Percentiles rank a stretch among this genome's conserved stretches.
Evolutionary conservation across 345 rosid genomes (phyloP).

Genomic region (Boechera stricta): DNA sequence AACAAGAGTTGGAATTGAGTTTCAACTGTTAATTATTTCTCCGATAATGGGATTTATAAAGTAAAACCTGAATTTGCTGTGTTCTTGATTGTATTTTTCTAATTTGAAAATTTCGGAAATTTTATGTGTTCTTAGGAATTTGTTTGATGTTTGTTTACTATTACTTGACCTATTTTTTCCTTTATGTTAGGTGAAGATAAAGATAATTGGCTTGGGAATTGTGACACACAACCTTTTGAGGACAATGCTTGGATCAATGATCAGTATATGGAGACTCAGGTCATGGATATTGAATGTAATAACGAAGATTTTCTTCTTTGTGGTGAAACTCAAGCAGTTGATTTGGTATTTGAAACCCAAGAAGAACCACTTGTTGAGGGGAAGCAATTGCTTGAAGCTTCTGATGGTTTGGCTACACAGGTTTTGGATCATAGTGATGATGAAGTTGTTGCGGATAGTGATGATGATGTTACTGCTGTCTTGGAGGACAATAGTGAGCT

Average conservation of each 20-base stretch:
- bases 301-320: conserved; percentile 43
- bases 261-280: conserved; percentile 48
- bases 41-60: background rate
- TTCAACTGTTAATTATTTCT: background rate
- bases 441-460: conserved; percentile 44
- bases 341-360: conserved; percentile 42
- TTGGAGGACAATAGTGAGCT: conserved; percentile 48
- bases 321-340: conserved; percentile 50
- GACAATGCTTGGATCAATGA: conserved; percentile 37
- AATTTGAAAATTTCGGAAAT: background rate
- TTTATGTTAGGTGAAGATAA: conserved; percentile 34
- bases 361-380: conserved; percentile 37
- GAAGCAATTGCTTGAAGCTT: conserved; percentile 28
- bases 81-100: background rate
- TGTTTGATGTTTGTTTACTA: background rate
- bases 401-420: conserved; percentile 47
- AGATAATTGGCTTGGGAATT: conserved; percentile 25
- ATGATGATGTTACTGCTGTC: conserved; percentile 63
- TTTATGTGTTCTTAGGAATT: background rate
- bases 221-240: conserved; percentile 37
- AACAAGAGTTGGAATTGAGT: background rate
- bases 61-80: background rate
- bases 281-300: conserved; percentile 40
- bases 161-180: background rate
- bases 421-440: conserved; percentile 35